Conservation (phyloP, 225 moss, liverwort and hornwort species). For the Physcomitrellopsis africana region DNA sequence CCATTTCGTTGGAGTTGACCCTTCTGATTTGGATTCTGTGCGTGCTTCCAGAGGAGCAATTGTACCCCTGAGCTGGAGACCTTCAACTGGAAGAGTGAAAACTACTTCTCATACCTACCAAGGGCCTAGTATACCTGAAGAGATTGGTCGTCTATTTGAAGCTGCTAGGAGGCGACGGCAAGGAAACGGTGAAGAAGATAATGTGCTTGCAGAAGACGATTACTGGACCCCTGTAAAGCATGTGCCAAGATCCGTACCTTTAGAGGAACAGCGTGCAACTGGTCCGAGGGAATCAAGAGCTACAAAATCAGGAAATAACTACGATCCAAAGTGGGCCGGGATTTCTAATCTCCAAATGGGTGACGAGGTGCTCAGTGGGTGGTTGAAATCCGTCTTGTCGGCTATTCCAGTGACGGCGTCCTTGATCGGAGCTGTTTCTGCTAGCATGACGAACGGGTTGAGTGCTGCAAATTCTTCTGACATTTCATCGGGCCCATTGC, state of each 20-base stretch:
- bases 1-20: slow-evolving; percentile 59
- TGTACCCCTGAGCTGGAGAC: slow-evolving; percentile 60
- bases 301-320: background rate
- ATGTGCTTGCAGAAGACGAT: slow-evolving; percentile 48
- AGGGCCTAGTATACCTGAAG: slow-evolving; percentile 31
- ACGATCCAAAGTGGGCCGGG: slow-evolving; percentile 4
- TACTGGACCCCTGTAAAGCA: slow-evolving; percentile 82
- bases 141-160: slow-evolving; percentile 66
- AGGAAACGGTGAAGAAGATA: slow-evolving; percentile 15
- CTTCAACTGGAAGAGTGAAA: slow-evolving; percentile 29
- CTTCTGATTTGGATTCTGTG: slow-evolving; percentile 31
- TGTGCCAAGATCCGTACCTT: slow-evolving; percentile 41
- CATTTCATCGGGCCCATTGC: slow-evolving; percentile 61
- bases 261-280: slow-evolving; percentile 28
- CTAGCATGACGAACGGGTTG: slow-evolving; percentile 75
- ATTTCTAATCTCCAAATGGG: slow-evolving; percentile 39
- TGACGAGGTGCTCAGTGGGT: slow-evolving; percentile 48
- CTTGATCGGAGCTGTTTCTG: slow-evolving; percentile 67
- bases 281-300: background rate
- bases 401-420: slow-evolving; percentile 64
- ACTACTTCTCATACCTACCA: slow-evolving; percentile 17
- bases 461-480: slow-evolving; percentile 81
- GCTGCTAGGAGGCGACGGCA: slow-evolving; percentile 70
- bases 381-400: slow-evolving; percentile 50
- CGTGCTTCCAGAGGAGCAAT: slow-evolving; percentile 69